A percentile compares a stretch with the other conserved stretches of the same genome.
phyloP scores from a whole-genome alignment of 768 basidiomycete genomes.

The Psilocybe subaeruginosa region DNA sequence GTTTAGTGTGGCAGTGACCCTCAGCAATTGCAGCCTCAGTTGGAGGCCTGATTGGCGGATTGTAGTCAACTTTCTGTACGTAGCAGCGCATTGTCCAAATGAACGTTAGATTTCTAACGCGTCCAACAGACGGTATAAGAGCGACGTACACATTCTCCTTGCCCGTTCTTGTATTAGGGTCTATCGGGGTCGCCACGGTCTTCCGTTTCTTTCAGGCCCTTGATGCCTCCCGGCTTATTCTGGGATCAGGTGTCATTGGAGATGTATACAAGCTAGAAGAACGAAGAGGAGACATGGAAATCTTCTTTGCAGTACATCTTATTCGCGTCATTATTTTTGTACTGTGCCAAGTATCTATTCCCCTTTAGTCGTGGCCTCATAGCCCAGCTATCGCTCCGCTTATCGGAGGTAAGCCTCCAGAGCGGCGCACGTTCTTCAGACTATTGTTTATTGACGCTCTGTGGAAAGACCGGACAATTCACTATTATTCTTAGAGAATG shows the following conservation, averaged over 20 bases:
- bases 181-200: conserved; percentile 56
- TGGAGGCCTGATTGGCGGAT: conserved; percentile 30
- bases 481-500: conserved; percentile 69
- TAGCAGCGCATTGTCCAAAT: neutral
- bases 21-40: conserved; percentile 33
- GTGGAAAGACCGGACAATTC: conserved; percentile 46
- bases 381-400: conserved; percentile 64
- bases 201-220: conserved; percentile 67
- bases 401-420: conserved; percentile 42
- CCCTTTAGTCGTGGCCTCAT: neutral
- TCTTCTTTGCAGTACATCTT: neutral
- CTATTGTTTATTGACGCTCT: neutral
- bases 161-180: conserved; percentile 58
- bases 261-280: conserved; percentile 21
- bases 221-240: conserved; percentile 56
- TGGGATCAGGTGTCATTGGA: conserved; percentile 58
- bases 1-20: conserved; percentile 30
- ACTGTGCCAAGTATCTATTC: neutral
- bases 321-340: neutral
- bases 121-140: conserved; percentile 57
- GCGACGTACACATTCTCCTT: conserved; percentile 58
- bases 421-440: neutral
- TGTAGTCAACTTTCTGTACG: conserved; percentile 39
- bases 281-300: neutral
- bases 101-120: neutral